phyloP scores from a whole-genome alignment of 2,329 filamentous ascomycete species.

The Pseudofabraea citricarpa region DNA sequence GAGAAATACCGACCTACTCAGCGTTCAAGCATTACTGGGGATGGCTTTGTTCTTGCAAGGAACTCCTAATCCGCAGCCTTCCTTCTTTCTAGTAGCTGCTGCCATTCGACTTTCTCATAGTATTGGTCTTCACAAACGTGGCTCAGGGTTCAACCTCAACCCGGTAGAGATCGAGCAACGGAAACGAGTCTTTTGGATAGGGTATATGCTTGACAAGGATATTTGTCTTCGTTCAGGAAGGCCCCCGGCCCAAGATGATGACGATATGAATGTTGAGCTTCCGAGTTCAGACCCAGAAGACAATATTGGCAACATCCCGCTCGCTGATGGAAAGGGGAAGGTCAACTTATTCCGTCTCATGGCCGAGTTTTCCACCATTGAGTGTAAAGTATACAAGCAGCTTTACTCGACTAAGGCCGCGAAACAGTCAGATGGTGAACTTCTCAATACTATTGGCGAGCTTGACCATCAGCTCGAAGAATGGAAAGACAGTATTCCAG shows the following conservation, averaged over 20 bases:
- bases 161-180: constrained; percentile 91
- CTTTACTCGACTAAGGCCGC: constrained; percentile 90
- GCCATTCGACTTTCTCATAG: constrained; percentile 89
- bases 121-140: constrained; percentile 91
- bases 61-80: constrained; percentile 92
- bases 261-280: constrained; percentile 93
- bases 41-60: constrained; percentile 95
- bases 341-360: constrained; percentile 93
- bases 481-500: constrained; percentile 93
- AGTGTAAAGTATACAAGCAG: constrained; percentile 89
- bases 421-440: constrained; percentile 85
- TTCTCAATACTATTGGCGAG: constrained; percentile 93
- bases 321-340: constrained; percentile 84
- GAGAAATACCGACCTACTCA: constrained; percentile 91
- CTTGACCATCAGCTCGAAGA: constrained; percentile 85
- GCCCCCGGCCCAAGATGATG: constrained; percentile 68
- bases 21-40: constrained; percentile 87
- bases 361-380: constrained; percentile 86
- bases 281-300: constrained; percentile 87
- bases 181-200: constrained; percentile 74
- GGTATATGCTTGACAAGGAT: constrained; percentile 69
- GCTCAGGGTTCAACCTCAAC: constrained; percentile 88
- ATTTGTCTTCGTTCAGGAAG: constrained; percentile 68
- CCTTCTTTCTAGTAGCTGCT: constrained; percentile 84
- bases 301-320: constrained; percentile 89